Base-by-base conservation (phyloP, 768 basidiomycete species). In the Rhizopogon salebrosus region DNA sequence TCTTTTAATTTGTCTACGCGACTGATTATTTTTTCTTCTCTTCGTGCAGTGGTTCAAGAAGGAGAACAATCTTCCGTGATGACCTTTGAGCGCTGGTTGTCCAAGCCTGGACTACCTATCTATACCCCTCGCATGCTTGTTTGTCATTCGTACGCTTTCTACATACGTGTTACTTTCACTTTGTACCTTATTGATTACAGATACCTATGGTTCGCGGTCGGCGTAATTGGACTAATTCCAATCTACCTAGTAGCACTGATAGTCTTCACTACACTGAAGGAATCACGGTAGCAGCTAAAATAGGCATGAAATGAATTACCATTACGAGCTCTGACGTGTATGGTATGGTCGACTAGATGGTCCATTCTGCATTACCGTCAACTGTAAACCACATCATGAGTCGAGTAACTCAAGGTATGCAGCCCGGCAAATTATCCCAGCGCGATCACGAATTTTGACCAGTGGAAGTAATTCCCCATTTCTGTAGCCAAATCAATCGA, bases 401-500 rank as follows among this genome's bases (percentile, higher is more conserved):
- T 65, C 62, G 40, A 76, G 48, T 7, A 74, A 53, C 18, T 77
- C 71, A 26, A 84, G 45, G 45, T 67, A 63, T 2, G 83, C 86
- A 22, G 70, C 70, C 24, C 83, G 77, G 55, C 77, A 85, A 27
- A 75, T 71, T 10, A 75, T 76, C 13, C 79, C 74, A 52, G 83
- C 75, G 16, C 76, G 71, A 49, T 89, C 78, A 24, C 87, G 80
- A n/a, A 87, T 70, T 64, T 85, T 87, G 13, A 86, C 83, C 3
- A 87, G 54, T 23, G 78, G 68, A 2, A 66, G 62, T 3, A 62
- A 56, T n/a, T 63, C 64, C 26, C 52, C 53, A 13, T 64, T 57
- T 10, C 69, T 70, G 27, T 16, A 39, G 20, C 6, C 11, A 31
- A n/a, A 43, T 38, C 18, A 31, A 24, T 14, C 14, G 3, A 23